These are phyloP conservation scores for Priceomyces medius DNA, from an alignment of 805 yeast species.

Conservation along the genomic window DNA sequence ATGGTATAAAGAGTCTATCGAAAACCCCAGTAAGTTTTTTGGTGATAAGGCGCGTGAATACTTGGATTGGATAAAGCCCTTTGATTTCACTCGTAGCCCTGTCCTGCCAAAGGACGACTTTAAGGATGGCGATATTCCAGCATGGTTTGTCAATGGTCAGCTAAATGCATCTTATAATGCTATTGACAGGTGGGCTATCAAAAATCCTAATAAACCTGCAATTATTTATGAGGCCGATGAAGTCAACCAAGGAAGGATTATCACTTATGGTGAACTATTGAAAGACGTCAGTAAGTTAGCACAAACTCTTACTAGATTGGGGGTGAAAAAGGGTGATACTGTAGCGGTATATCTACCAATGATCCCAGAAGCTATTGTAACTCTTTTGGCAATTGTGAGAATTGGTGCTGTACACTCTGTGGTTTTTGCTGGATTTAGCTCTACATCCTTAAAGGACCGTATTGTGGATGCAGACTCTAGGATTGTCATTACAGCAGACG, in stretches of 20 bases:
- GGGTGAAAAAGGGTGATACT: slow-evolving; percentile 91
- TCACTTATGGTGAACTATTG: slow-evolving; percentile 85
- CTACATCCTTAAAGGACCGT: slow-evolving; percentile 90
- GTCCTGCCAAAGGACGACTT: slow-evolving; percentile 47
- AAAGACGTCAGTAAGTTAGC: slow-evolving; percentile 85
- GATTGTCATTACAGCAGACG: slow-evolving; percentile 91
- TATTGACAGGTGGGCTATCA: slow-evolving; percentile 92
- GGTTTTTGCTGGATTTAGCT: slow-evolving; percentile 93
- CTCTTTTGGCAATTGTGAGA: slow-evolving; percentile 91
- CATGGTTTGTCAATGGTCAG: slow-evolving; percentile 91
- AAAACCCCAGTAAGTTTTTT: slow-evolving; percentile 54
- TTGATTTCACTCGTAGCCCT: slow-evolving; percentile 48
- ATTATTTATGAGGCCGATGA: slow-evolving; percentile 94
- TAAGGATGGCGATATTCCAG: slow-evolving; percentile 69
- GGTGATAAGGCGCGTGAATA: slow-evolving; percentile 51
- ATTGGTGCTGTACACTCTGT: slow-evolving; percentile 96
- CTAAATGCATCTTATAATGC: slow-evolving; percentile 91
- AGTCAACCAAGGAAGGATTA: slow-evolving; percentile 63
- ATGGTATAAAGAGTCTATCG: slow-evolving; percentile 55
- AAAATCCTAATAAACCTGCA: slow-evolving; percentile 80
- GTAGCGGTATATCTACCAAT: slow-evolving; percentile 96
- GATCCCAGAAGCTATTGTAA: slow-evolving; percentile 94
- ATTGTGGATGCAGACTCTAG: slow-evolving; percentile 82
- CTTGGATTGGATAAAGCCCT: slow-evolving; percentile 54
- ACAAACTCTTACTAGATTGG: slow-evolving; percentile 76